Base-by-base conservation (phyloP, 306 rosid species). In the Pyrus betulifolia region DNA sequence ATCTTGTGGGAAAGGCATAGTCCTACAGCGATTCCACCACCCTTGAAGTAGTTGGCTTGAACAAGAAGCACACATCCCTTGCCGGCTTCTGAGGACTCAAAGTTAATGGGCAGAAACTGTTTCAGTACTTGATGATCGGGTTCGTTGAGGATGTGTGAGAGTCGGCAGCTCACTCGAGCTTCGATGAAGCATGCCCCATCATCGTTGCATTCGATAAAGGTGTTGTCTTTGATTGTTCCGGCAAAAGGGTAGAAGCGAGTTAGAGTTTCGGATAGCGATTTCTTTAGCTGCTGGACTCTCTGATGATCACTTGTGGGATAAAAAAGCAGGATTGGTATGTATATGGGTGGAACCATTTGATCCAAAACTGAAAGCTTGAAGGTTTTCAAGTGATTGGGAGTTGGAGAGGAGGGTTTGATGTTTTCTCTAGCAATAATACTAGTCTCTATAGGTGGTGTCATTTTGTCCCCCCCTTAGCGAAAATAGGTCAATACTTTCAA, bases 201-300 rank as follows among this genome's bases (percentile, higher is more conserved):
- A 15, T 85, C 82, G 19, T 68, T 74, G 49, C 86, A 85, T 1
- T 83, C 74, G 8, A 88, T 63, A 11, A 66, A 67, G 25, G 52
- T 14, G 6, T 73, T 31, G 18, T 75, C 76, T 44, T 67, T 85
- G 22, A 83, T 42, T 57, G 86, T 72, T 0, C 91, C 87, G 6
- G 89, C 87, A 7, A 85, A 52, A 0, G 87, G 91, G 71, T 88
- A 83, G 78, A 81, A 85, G 23, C 33, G 54, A 59, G 77, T 46
- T 10, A 84, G 33, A 33, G 77, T 65, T 11, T 68, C 51, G 4
- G 86, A 77, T n/a, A 85, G 82, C 6, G 85, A 83, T 28, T 35
- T 31, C 72, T 67, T 78, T 3, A 85, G 74, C 30, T 28, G 70
- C 1, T 57, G 22, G 27, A 22, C 57, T 73, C 23, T 35, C 3